Evolutionary conservation across 2,329 filamentous ascomycete species (phyloP), one percentile per base, ranked within the genome.

Genomic region (Colletotrichum sp.): DNA sequence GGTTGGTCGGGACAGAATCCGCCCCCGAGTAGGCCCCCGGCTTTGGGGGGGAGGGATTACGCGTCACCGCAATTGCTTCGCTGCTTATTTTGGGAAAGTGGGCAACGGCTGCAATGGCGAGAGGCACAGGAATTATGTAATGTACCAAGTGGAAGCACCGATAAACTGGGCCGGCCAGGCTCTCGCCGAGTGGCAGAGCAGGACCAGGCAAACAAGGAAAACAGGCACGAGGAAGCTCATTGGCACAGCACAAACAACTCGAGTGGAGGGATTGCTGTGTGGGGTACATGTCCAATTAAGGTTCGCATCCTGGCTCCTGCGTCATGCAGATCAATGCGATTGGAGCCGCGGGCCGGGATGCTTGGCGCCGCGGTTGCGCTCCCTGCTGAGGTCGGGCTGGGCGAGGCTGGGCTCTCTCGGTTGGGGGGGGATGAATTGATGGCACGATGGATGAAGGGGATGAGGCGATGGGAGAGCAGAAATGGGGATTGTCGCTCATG

Each of bases 301-400:
- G 74, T 76, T 76, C 74, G 65, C 48, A 76, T 66, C 74, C 74
- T 76, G 64, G 74, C 74, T 70, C 48, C 71, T 74, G 74, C 70
- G 74, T 76, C 74, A 74, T 74, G 74, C 74, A 74, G 74, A 76
- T 76, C 71, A 61, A 65, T 69, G 63, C 64, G 71, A 70, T 73
- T 67, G 63, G 73, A 75, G 62, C 69, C 43, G 69, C 56, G 69
- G 73, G 63, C 63, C 73, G 73, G 69, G 56, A 63, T 36, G 34
- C 73, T 75, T 73, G 69, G 69, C 73, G 69, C 69, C 73, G 69
- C 43, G 69, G 69, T 68, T 21, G 62, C 32, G n/a, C 63, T 73
- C n/a, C 56, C 63, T 36, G n/a, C 52, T 62, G 48, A 63, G n/a
- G 52, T 58, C 69, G 68, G 55, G 32, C 56, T 64, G 24, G 63